Percentiles rank a stretch among this genome's conserved stretches.
phyloP scores from a whole-genome alignment of 805 yeast species.

The Lachancea lanzarotensis region DNA sequence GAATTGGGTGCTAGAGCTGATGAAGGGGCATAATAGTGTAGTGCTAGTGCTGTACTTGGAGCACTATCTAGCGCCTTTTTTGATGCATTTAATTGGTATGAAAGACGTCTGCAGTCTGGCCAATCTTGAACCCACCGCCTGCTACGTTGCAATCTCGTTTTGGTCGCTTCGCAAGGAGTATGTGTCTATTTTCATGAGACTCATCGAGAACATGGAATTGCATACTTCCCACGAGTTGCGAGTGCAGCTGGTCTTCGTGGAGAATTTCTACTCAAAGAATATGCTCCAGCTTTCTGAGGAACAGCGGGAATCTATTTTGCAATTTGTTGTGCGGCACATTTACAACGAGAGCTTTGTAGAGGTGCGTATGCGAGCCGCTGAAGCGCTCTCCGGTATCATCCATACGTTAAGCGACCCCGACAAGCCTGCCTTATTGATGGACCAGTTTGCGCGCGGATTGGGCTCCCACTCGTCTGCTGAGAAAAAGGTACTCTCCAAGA shows the following conservation, averaged over 20 bases:
- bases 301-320: slow-evolving; percentile 46
- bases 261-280: slow-evolving; percentile 64
- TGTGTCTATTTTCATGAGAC: slow-evolving; percentile 39
- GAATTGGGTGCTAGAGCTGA: slow-evolving; percentile 49
- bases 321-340: slow-evolving; percentile 42
- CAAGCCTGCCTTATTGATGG: slow-evolving; percentile 34
- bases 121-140: slow-evolving; percentile 45
- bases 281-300: slow-evolving; percentile 44
- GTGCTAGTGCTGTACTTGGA: slow-evolving; percentile 48
- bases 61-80: slow-evolving; percentile 57
- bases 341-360: slow-evolving; percentile 61
- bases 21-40: slow-evolving; percentile 48
- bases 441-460: slow-evolving; percentile 34
- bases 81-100: slow-evolving; percentile 55
- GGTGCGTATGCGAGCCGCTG: slow-evolving; percentile 67
- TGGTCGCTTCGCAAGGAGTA: slow-evolving; percentile 40
- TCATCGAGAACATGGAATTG: slow-evolving; percentile 34
- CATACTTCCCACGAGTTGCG: slow-evolving; percentile 55
- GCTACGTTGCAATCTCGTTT: slow-evolving; percentile 42
- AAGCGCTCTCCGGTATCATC: slow-evolving; percentile 71
- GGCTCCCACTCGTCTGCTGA: slow-evolving; percentile 24
- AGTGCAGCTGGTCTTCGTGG: slow-evolving; percentile 61
- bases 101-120: slow-evolving; percentile 78
- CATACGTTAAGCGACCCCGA: slow-evolving; percentile 48
- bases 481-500: slow-evolving; percentile 33